Percentiles rank a stretch among this genome's conserved stretches.
phyloP scores from a whole-genome alignment of 2,329 filamentous ascomycete species.

The Knufia fluminis region DNA sequence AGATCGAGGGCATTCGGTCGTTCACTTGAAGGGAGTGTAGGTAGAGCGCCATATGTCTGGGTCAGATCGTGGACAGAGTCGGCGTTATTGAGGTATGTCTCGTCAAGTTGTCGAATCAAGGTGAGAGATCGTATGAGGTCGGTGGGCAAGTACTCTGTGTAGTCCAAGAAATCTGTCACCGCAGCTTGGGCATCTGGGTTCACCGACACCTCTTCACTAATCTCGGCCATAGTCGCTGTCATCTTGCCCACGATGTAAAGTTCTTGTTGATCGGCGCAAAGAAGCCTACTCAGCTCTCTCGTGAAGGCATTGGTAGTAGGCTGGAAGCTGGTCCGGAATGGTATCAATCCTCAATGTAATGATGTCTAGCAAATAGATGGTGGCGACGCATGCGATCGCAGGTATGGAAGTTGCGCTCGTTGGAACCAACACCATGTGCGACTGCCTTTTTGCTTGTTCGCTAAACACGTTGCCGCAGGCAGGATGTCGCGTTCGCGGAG shows the following conservation, averaged over 20 bases:
- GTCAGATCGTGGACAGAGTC: slow-evolving; percentile 35
- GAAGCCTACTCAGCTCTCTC: neutral
- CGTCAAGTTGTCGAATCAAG: slow-evolving; percentile 45
- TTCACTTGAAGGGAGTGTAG: slow-evolving; percentile 38
- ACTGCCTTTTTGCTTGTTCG: neutral
- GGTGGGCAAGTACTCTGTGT: slow-evolving; percentile 59
- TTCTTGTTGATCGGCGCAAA: neutral
- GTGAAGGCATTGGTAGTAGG: too few species aligned
- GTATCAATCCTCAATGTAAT: too few species aligned
- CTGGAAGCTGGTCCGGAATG: too few species aligned
- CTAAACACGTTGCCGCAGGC: neutral
- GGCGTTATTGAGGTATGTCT: slow-evolving; percentile 35
- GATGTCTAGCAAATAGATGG: neutral
- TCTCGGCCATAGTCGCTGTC: slow-evolving; percentile 32
- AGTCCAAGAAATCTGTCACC: slow-evolving; percentile 59
- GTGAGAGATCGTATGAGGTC: slow-evolving; percentile 55
- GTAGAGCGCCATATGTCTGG: slow-evolving; percentile 40
- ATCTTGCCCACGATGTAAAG: neutral
- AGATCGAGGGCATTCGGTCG: slow-evolving; percentile 45
- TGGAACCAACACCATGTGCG: neutral
- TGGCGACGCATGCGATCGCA: neutral
- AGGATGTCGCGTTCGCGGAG: neutral
- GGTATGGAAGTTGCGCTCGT: neutral
- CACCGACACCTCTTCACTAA: slow-evolving; percentile 36
- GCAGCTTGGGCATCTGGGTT: slow-evolving; percentile 58